Evolutionary conservation across 331 rosid species (phyloP).

Genomic region (Cucumis variabilis): DNA sequence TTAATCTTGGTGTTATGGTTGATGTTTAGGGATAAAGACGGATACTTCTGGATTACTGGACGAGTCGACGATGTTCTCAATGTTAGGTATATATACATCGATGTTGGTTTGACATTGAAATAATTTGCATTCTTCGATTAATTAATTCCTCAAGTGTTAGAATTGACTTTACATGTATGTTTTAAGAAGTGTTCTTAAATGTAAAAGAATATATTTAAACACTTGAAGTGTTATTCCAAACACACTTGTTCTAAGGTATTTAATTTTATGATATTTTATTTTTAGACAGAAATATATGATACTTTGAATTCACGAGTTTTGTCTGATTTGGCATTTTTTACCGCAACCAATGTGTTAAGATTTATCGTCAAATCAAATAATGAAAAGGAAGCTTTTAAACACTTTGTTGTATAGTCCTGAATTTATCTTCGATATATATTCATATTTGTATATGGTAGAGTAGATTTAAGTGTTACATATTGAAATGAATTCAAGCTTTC

Average conservation of each 20-base stretch:
- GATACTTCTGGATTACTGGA: constrained; percentile 25
- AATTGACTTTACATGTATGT: too few species aligned
- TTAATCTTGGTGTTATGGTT: constrained; percentile 62
- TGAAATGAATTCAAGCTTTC: not conserved
- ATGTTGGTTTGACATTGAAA: not conserved
- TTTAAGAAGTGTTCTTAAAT: too few species aligned
- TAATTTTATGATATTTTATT: not conserved
- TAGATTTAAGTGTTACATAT: not conserved
- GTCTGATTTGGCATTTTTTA: not conserved
- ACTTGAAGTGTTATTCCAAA: too few species aligned
- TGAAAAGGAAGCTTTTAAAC: too few species aligned
- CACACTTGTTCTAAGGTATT: too few species aligned
- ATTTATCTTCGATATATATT: not conserved
- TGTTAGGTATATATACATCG: not conserved
- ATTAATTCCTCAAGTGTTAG: too few species aligned
- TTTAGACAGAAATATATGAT: too few species aligned
- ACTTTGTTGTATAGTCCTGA: not conserved
- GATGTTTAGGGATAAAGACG: constrained; percentile 14
- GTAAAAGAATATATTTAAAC: too few species aligned
- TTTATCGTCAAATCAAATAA: too few species aligned
- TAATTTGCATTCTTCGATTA: not conserved
- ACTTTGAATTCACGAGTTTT: not conserved
- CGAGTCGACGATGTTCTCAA: constrained; percentile 25
- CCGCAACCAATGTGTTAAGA: not conserved
- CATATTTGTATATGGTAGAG: too few species aligned